Base-by-base conservation (phyloP, 1,284 basidiomycete species). In the Boletus smithii region DNA sequence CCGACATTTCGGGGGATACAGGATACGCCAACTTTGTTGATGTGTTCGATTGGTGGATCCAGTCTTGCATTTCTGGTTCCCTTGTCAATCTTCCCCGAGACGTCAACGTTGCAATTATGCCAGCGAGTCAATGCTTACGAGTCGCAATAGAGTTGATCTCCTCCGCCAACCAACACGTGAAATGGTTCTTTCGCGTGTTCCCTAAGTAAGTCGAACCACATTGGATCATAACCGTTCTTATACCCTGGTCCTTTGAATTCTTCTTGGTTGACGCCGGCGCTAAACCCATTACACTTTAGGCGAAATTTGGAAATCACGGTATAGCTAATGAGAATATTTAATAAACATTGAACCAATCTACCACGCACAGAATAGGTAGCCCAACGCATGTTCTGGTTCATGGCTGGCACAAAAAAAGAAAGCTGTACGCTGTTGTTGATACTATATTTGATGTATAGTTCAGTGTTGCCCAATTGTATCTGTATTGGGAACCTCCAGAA, bases 401-500 rank as follows among this genome's bases (percentile, higher is more conserved):
- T 67, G 2, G 84, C 89, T 0, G 95, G 95, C 11, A 98, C 84
- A 60, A 81, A 85, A 67, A 99, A 99, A 33, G 80, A 77, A 49
- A 92, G 73, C 46, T 81, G 76, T 45, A 86, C 83, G 0, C 94
- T 90, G 20, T 79, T 69, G 60, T 95, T 94, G 54, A 94, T 74
- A 37, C 76, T 76, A 62, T 98, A 98, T 44, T 73, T 75, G 38
- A 97, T 77, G n/a, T 75, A 71, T 76, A 91, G 89, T 69, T 95
- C 91, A 30, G 74, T 69, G 8, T 75, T 68, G 5, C 77, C 75
- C 8, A 98, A 67, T 5, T 91, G 91, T 46, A 99, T 77, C 56
- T 88, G 81, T 46, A 98, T 81, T 65, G 88, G 78, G 73, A 98
- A 98, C 45, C 97, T 79, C 91, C 93, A 98, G 72, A 99, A 99